Evolutionary conservation across 2,329 filamentous ascomycete species (phyloP).

Genomic region (Annulohypoxylon truncatum): DNA sequence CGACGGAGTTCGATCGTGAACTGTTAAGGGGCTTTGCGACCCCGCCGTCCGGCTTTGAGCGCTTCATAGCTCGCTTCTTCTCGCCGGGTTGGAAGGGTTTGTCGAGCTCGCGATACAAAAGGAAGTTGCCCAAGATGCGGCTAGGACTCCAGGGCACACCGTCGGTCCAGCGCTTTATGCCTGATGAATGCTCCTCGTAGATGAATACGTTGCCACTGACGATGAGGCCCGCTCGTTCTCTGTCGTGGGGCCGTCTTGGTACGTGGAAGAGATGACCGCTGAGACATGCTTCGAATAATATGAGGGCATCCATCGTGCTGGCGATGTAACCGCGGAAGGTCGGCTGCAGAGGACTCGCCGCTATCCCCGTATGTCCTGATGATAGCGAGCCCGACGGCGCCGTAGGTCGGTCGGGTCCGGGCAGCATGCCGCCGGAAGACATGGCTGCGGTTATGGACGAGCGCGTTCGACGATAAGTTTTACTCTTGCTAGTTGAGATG

Average conservation of each 20-base stretch:
- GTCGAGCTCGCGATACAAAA: conserved; percentile 85
- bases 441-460: neutral
- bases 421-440: conserved; percentile 44
- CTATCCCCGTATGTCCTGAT: conserved; percentile 24
- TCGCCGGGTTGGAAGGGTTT: conserved; percentile 83
- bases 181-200: conserved; percentile 90
- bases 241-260: conserved; percentile 85
- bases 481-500: conserved; percentile 22
- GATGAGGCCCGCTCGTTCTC: conserved; percentile 81
- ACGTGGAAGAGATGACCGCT: conserved; percentile 78
- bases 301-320: conserved; percentile 79
- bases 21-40: conserved; percentile 51
- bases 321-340: conserved; percentile 75
- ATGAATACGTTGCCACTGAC: conserved; percentile 89
- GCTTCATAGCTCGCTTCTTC: conserved; percentile 86
- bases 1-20: conserved; percentile 44
- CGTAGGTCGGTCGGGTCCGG: conserved; percentile 43
- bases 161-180: conserved; percentile 95
- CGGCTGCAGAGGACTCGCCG: conserved; percentile 62
- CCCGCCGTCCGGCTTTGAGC: conserved; percentile 62
- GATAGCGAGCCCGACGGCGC: conserved; percentile 4
- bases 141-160: conserved; percentile 92
- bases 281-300: conserved; percentile 84
- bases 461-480: conserved; percentile 17
- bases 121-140: conserved; percentile 84